These are phyloP conservation scores for Candida glucosophila DNA, from an alignment of 1,139 yeast species.

Conservation along the genomic window DNA sequence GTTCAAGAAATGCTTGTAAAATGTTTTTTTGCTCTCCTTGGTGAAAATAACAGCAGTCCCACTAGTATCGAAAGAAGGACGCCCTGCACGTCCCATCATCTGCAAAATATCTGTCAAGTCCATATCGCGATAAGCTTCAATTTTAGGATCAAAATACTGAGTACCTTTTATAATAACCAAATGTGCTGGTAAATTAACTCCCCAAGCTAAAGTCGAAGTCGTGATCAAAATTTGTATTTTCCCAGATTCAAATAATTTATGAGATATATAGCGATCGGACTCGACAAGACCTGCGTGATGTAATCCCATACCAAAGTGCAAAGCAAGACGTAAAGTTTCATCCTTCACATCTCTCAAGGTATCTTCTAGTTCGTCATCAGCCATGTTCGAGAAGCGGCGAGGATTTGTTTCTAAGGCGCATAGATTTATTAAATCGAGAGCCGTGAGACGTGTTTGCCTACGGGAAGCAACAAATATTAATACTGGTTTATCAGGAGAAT, in stretches of 20 bases:
- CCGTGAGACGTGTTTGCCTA: constrained; percentile 92
- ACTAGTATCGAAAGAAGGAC: constrained; percentile 93
- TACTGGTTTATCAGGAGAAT: constrained; percentile 89
- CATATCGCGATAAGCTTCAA: constrained; percentile 77
- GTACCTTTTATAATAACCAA: constrained; percentile 92
- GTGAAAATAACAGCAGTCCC: constrained; percentile 95
- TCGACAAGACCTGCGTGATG: constrained; percentile 98
- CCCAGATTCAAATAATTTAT: constrained; percentile 72
- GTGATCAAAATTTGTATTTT: constrained; percentile 89
- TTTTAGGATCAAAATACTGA: constrained; percentile 75
- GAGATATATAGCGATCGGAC: constrained; percentile 80
- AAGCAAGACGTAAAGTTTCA: constrained; percentile 73
- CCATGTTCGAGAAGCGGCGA: constrained; percentile 71
- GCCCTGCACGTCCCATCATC: constrained; percentile 93
- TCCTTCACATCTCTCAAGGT: constrained; percentile 67
- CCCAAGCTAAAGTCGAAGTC: constrained; percentile 96
- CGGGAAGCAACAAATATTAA: constrained; percentile 94
- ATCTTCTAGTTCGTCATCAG: constrained; percentile 64
- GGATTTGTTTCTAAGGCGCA: constrained; percentile 96
- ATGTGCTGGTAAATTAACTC: constrained; percentile 93
- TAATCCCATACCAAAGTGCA: constrained; percentile 93
- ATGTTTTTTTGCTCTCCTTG: constrained; percentile 82
- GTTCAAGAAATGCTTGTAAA: constrained; percentile 88
- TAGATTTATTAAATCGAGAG: constrained; percentile 82
- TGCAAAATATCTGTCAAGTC: constrained; percentile 86